Evolutionary conservation across 768 basidiomycete species (phyloP).

Genomic region (Phallus indusiatus): DNA sequence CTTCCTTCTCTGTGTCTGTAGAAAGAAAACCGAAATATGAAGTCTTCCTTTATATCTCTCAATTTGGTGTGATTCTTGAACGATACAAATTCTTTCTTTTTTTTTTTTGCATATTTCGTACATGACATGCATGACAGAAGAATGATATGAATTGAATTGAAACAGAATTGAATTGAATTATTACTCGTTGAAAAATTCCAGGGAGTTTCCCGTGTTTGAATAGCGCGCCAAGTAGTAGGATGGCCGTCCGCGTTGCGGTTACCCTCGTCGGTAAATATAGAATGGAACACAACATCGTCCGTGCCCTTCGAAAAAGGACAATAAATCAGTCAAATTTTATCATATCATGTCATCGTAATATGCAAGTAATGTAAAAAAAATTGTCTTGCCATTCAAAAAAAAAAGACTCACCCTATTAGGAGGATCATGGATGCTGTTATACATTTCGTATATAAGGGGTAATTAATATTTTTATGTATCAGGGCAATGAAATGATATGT

Average conservation of each 20-base stretch:
- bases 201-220: slow-evolving; percentile 50
- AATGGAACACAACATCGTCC: slow-evolving; percentile 63
- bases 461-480: not conserved
- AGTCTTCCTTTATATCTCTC: no score
- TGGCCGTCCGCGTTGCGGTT: slow-evolving; percentile 35
- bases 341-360: slow-evolving; percentile 9
- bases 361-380: slow-evolving; percentile 1
- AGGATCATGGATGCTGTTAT: slow-evolving; percentile 60
- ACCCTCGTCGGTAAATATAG: slow-evolving; percentile 56
- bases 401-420: slow-evolving; percentile 47
- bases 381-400: not conserved
- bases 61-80: no score
- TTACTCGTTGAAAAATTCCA: slow-evolving; percentile 67
- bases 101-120: no score
- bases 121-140: no score
- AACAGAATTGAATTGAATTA: not conserved
- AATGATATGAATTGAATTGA: not conserved
- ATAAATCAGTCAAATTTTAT: not conserved
- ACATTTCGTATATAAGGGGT: slow-evolving; percentile 1
- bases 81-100: no score
- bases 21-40: not conserved
- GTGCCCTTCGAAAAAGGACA: slow-evolving; percentile 34
- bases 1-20: slow-evolving; percentile 14
- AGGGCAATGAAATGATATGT: not conserved
- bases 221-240: slow-evolving; percentile 52